Base-by-base conservation (phyloP, 2,329 filamentous ascomycete species). In the Curvularia verruculosa region DNA sequence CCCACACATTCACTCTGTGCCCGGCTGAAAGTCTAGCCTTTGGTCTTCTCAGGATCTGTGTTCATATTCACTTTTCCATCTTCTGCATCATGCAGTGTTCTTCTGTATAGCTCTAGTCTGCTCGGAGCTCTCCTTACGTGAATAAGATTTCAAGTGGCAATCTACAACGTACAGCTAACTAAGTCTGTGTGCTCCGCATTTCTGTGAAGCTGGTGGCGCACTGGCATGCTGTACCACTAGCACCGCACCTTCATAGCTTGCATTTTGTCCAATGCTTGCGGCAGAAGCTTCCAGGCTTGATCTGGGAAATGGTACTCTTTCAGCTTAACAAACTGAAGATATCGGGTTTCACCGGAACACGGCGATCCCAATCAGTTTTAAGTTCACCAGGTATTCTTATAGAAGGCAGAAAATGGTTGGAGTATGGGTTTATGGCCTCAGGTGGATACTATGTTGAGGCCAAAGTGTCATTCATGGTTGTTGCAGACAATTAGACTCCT, bases 161-260 rank as follows among this genome's bases (percentile, higher is more conserved):
- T 31, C 18, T 40, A 34, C 40, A 46, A 54, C 26, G 40, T 23
- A 24, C 40, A 45, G 53, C 18, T 21, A 46, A 40, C 26, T 50
- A 54, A 46, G 15, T 21, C 13, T 21, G 49, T 21, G 49, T 58
- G 41, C 26, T 37, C 46, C 55, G 24, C 21, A 37, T 37, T 40
- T 12, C 45, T 41, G 40, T 50, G 46, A 45, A 37, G 34, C 26
- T 47, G 55, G 51, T 54, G 49, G 37, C 36, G 34, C 51, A 31
- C 41, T 53, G 47, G 26, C 40, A 58, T 51, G 46, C 45, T 46
- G 45, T 46, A 41, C 21, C 26, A 40, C 51, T 46, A 54, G 50
- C 26, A 34, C 46, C 39, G 24, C 34, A 36, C 50, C 46, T 29
- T 21, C 39, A 26, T 53, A 51, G 55, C 50, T 54, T 46, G 52